phyloP scores from a whole-genome alignment of 2,329 filamentous ascomycete genomes.

The Beauveria varroae region DNA sequence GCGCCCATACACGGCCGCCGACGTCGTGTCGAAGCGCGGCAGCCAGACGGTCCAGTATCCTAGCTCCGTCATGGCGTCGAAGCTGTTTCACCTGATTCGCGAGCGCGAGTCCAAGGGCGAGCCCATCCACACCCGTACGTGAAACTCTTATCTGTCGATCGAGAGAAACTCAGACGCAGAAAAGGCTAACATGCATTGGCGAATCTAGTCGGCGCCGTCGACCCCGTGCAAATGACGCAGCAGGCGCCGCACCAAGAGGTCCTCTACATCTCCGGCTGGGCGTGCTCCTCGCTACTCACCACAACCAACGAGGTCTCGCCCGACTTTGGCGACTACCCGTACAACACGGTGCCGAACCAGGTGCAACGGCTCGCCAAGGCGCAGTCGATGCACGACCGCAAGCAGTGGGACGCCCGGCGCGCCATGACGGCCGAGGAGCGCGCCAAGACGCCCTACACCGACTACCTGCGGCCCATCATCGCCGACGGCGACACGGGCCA shows the following conservation, averaged over 20 bases:
- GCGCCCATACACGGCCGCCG: constrained; percentile 80
- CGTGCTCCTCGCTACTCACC: constrained; percentile 87
- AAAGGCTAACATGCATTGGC: background rate
- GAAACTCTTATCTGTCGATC: background rate
- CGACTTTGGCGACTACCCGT: constrained; percentile 97
- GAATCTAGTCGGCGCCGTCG: constrained; percentile 86
- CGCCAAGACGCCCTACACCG: constrained; percentile 69
- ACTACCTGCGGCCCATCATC: constrained; percentile 91
- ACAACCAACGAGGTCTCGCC: constrained; percentile 95
- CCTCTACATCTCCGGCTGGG: constrained; percentile 94
- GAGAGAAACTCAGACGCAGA: too few relatives aligned
- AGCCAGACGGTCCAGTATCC: constrained; percentile 81
- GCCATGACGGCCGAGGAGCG: constrained; percentile 70
- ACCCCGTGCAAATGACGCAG: constrained; percentile 99
- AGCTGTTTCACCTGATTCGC: constrained; percentile 83
- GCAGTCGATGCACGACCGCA: constrained; percentile 92
- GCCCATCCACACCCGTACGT: constrained; percentile 84
- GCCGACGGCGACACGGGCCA: constrained; percentile 96
- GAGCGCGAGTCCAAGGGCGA: constrained; percentile 70
- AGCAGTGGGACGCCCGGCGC: constrained; percentile 81
- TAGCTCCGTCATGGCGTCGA: constrained; percentile 89
- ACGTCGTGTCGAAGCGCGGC: constrained; percentile 89
- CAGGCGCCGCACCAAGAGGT: constrained; percentile 95
- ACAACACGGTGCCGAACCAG: constrained; percentile 97
- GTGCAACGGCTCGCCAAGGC: constrained; percentile 95